Base-by-base conservation (phyloP, 1,284 basidiomycete species). In the Ustilago bromivora region DNA sequence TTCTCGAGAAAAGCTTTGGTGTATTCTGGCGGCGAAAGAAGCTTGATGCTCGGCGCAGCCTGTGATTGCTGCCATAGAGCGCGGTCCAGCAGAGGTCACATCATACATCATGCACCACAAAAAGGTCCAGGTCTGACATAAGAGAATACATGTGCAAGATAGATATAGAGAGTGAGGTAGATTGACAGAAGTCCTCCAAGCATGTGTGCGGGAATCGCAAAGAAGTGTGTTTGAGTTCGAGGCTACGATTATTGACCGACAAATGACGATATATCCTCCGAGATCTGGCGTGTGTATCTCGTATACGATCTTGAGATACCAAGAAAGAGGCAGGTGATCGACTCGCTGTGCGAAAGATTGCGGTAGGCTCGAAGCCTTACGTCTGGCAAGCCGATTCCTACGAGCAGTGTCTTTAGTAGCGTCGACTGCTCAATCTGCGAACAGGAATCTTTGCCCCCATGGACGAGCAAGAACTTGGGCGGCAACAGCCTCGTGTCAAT, bases 401-500 rank as follows among this genome's bases (percentile, higher is more conserved):
- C 78, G 0, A 88, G 80, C 9, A 88, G 69, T 35, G 87, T 87
- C 35, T 84, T 83, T 49, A 88, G 82, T 62, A 87, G 80, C 9
- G 83, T 84, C 10, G 83, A 77, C 67, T 87, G 87, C 66, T 84
- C 82, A 13, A 87, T 78, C 23, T 3, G 23, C 4, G 87, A 86
- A 2, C 87, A 81, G 40, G 86, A 49, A 69, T 88, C 87, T 47
- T 81, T 79, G 1, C 83, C 87, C 38, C 87, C 87, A 61, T 88
- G 87, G 15, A 88, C 78, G 8, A 88, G 81, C 17, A 88, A 71
- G 57, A 87, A 84, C 52, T 82, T 83, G 46, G 72, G 63, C 11
- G 87, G 87, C 15, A 88, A 67, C 11, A 84, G 71, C 0, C 83
- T 71, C 0, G 83, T 67, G 59, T 88, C 84, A 49, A 88, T 66